Conservation (phyloP, 441 rosid species). For the Hura crepitans region DNA sequence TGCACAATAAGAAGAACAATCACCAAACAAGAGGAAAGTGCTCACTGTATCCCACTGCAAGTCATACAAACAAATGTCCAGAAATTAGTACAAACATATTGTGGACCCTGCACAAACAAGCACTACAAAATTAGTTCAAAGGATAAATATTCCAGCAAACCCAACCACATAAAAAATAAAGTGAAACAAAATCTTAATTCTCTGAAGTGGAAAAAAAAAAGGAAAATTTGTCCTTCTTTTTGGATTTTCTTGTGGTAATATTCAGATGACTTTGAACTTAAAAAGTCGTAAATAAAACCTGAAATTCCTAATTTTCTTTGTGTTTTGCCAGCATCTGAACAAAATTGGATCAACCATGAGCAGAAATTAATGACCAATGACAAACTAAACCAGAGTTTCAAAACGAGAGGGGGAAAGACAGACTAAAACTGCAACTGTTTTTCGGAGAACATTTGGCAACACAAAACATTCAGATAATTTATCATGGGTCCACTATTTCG, state of each 20-base stretch:
- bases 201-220: not conserved
- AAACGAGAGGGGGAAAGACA: no score
- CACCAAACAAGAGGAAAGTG: constrained; percentile 23
- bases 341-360: not conserved
- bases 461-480: not conserved
- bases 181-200: not conserved
- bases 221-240: not conserved
- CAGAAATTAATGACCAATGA: not conserved
- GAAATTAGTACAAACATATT: constrained; percentile 88
- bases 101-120: constrained; percentile 79
- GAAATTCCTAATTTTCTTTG: not conserved
- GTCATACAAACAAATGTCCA: constrained; percentile 89
- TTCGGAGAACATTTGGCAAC: not conserved
- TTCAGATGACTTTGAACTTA: not conserved
- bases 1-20: not conserved
- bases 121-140: not conserved
- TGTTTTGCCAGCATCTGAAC: not conserved
- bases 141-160: not conserved
- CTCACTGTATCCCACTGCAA: constrained; percentile 99
- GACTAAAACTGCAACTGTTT: not conserved
- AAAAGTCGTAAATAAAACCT: not conserved
- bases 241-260: not conserved
- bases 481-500: not conserved
- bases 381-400: constrained; percentile 4
- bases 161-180: constrained; percentile 1